Percentiles rank a stretch among this genome's conserved stretches.
Conservation (phyloP, 2,329 filamentous ascomycete species). For the Fusarium keratoplasticum region DNA sequence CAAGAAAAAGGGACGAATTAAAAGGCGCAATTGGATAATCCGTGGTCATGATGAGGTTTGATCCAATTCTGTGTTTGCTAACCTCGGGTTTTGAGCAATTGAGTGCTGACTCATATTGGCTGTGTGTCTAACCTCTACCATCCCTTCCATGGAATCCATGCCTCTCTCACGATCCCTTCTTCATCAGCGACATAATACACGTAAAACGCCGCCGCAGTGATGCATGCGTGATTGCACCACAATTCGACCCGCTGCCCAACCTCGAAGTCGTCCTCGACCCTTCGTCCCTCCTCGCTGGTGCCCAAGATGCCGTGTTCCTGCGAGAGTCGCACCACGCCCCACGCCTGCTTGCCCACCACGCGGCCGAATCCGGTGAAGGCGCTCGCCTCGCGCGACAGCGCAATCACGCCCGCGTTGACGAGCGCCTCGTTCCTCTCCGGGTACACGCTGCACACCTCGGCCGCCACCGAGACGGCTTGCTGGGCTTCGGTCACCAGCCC, state of each 20-base stretch:
- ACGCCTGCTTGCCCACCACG: conserved; percentile 44
- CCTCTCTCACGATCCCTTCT: conserved; percentile 47
- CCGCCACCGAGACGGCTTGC: conserved; percentile 47
- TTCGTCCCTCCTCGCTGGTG: conserved; percentile 30
- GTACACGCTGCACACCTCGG: conserved; percentile 54
- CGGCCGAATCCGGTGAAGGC: conserved; percentile 46
- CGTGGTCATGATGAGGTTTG: not conserved
- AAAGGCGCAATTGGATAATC: conserved; percentile 12
- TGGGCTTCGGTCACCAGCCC: conserved; percentile 45
- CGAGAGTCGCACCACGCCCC: conserved; percentile 50
- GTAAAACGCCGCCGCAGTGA: conserved; percentile 51
- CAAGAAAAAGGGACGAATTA: conserved; percentile 25
- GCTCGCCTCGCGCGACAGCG: conserved; percentile 50
- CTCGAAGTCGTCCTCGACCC: conserved; percentile 44
- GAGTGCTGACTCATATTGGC: not conserved
- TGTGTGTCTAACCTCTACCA: conserved; percentile 29
- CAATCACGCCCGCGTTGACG: conserved; percentile 51
- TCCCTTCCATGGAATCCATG: conserved; percentile 54
- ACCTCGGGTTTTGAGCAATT: not conserved
- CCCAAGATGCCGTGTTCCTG: conserved; percentile 54
- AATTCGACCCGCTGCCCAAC: conserved; percentile 50
- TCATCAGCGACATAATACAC: conserved; percentile 53
- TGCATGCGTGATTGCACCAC: conserved; percentile 51
- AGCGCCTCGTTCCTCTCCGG: conserved; percentile 53
- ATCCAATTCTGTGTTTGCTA: not conserved